phyloP scores from a whole-genome alignment of 768 basidiomycete genomes.

The Suillus luteus region DNA sequence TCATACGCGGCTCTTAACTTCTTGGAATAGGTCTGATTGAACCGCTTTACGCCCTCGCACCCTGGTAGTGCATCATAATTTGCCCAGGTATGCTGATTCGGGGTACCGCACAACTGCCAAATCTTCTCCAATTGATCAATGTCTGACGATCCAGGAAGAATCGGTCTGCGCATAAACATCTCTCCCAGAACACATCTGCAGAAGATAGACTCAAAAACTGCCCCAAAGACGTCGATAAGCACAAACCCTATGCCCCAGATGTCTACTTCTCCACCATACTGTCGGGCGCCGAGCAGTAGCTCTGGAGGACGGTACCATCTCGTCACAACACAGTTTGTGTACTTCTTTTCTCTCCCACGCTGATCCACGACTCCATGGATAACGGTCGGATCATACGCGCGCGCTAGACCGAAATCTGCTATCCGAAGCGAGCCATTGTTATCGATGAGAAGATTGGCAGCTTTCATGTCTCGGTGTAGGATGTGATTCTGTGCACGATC shows the following conservation, averaged over 20 bases:
- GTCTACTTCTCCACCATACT: slow-evolving; percentile 94
- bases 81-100: slow-evolving; percentile 81
- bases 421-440: slow-evolving; percentile 83
- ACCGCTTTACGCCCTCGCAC: slow-evolving; percentile 76
- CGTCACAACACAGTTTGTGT: slow-evolving; percentile 95
- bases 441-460: slow-evolving; percentile 93
- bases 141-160: slow-evolving; percentile 85
- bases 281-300: slow-evolving; percentile 82
- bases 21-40: slow-evolving; percentile 49
- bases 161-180: slow-evolving; percentile 88
- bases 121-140: slow-evolving; percentile 92
- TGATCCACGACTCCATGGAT: slow-evolving; percentile 41
- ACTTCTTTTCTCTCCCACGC: slow-evolving; percentile 62
- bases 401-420: slow-evolving; percentile 96
- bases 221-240: slow-evolving; percentile 42
- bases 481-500: slow-evolving; percentile 76
- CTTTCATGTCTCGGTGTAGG: slow-evolving; percentile 98
- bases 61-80: slow-evolving; percentile 75
- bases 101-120: slow-evolving; percentile 86
- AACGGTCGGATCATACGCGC: slow-evolving; percentile 64
- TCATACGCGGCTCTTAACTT: slow-evolving; percentile 60
- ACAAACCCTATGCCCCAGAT: slow-evolving; percentile 96
- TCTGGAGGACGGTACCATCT: slow-evolving; percentile 95
- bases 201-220: slow-evolving; percentile 3
- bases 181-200: slow-evolving; percentile 92